Base-by-base conservation (phyloP, 176 grass and related monocot species). In the Oryza coarctata region DNA sequence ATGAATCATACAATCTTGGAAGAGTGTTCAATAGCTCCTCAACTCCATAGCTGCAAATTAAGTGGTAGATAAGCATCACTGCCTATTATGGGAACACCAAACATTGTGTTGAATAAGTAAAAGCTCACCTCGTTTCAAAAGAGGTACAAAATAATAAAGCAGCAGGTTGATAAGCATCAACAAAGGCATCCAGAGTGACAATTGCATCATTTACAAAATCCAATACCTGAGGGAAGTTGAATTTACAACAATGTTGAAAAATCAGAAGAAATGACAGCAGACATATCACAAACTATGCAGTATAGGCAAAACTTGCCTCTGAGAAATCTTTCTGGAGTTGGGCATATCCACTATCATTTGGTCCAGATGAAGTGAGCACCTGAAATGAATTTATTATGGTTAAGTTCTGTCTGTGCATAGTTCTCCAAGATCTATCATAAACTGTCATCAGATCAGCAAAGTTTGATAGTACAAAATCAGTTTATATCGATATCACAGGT, bases 201-300 rank as follows among this genome's bases (percentile, higher is more conserved):
- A 95, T 79, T 39, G 90, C 90, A 91, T 98, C 95, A 87, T 98
- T 98, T 80, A 95, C 71, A 87, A 98, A 98, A 88, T 98, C 93
- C 88, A 98, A 70, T 50, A 95, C 92, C 95, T 98, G 85, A 75
- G 25, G 61, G 62, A 85, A 85, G 65, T 88, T 71, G 71, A 67
- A 50, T 35, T 89, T 18, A 81, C 26, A 80, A 72, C 45, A 79
- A 50, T 68, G 34, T 60, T 64, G 34, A 17, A 61, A 69, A 70
- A 62, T 39, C 17, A 73, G 61, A n/a, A 2, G 73, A 70, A 84
- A 36, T 29, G 9, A 82, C 45, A 79, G 43, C 22, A 40, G 52
- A 41, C 35, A 86, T 55, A 66, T 67, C 32, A 62, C 49, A 83
- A 80, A 66, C 57, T 75, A 78, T 82, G 4, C 44, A 75, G 35